Conservation (phyloP, 2,329 filamentous ascomycete species). For the Cladosporium halotolerans region DNA sequence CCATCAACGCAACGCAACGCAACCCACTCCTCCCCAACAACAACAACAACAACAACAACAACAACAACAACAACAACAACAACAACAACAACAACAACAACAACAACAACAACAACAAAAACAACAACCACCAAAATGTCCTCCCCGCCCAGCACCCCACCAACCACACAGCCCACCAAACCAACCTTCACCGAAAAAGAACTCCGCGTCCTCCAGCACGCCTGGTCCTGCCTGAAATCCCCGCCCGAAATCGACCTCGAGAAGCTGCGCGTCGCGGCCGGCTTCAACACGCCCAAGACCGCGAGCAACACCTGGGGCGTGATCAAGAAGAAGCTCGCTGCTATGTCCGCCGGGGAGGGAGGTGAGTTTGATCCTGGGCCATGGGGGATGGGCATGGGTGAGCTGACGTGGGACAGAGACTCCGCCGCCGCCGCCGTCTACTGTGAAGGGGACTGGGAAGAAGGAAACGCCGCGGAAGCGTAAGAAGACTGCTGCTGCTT, state of each 20-base stretch:
- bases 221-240: slow-evolving; percentile 28
- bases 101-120: too few relatives aligned
- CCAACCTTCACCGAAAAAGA: slow-evolving; percentile 26
- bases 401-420: not conserved
- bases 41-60: too few relatives aligned
- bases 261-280: slow-evolving; percentile 21
- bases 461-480: slow-evolving; percentile 23
- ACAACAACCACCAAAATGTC: slow-evolving; percentile 2
- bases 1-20: too few relatives aligned
- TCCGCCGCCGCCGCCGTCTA: slow-evolving; percentile 2
- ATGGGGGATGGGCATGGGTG: too few relatives aligned
- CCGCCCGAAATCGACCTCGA: slow-evolving; percentile 30
- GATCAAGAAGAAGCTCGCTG: slow-evolving; percentile 30
- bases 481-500: slow-evolving; percentile 18
- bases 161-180: slow-evolving; percentile 9
- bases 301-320: slow-evolving; percentile 30
- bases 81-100: too few relatives aligned
- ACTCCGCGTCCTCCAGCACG: slow-evolving; percentile 24
- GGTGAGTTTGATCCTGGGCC: not conserved
- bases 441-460: not conserved
- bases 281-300: slow-evolving; percentile 29
- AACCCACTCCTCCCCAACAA: too few relatives aligned
- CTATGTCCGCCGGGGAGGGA: slow-evolving; percentile 14
- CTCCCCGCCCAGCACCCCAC: not conserved
- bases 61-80: too few relatives aligned